A percentile compares a stretch with the other conserved stretches of the same genome.
phyloP scores from a whole-genome alignment of 2,329 filamentous ascomycete species.

The Calonectria hongkongensis region DNA sequence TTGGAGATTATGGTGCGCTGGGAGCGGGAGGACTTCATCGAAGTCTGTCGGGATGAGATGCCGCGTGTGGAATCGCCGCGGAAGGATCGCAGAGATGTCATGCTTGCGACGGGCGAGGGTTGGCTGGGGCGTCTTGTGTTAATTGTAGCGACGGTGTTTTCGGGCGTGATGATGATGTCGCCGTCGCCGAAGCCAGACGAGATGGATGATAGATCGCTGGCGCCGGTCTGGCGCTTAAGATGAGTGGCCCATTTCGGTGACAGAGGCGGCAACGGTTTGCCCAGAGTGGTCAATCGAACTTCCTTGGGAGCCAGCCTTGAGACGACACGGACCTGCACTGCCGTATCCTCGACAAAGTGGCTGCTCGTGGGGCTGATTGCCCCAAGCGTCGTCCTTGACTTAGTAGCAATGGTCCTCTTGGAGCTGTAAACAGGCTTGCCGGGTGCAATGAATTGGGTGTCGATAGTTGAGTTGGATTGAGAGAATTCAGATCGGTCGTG shows the following conservation, averaged over 20 bases:
- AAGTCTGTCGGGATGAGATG: constrained; percentile 24
- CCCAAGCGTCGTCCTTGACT: constrained; percentile 42
- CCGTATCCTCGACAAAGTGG: constrained; percentile 50
- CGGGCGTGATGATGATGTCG: constrained; percentile 70
- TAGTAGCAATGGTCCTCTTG: constrained; percentile 36
- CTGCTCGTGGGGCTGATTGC: constrained; percentile 49
- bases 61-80: constrained; percentile 57
- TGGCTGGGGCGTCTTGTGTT: constrained; percentile 40
- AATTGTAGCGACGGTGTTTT: constrained; percentile 49
- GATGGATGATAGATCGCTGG: constrained; percentile 74
- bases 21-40: constrained; percentile 24
- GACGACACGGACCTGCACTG: constrained; percentile 49
- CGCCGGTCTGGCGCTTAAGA: constrained; percentile 58
- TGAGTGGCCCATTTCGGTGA: constrained; percentile 35
- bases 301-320: constrained; percentile 46
- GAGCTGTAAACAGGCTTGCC: constrained; percentile 48
- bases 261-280: constrained; percentile 45
- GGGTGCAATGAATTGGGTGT: constrained; percentile 52
- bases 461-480: constrained; percentile 38
- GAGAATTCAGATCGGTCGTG: constrained; percentile 20
- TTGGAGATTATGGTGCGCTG: neutral
- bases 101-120: constrained; percentile 41
- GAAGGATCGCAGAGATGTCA: constrained; percentile 44
- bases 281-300: constrained; percentile 34
- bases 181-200: constrained; percentile 80